A percentile compares a stretch with the other conserved stretches of the same genome.
Conservation (phyloP, 495 filamentous ascomycete genomes). For the Penicillium malachiteum region DNA sequence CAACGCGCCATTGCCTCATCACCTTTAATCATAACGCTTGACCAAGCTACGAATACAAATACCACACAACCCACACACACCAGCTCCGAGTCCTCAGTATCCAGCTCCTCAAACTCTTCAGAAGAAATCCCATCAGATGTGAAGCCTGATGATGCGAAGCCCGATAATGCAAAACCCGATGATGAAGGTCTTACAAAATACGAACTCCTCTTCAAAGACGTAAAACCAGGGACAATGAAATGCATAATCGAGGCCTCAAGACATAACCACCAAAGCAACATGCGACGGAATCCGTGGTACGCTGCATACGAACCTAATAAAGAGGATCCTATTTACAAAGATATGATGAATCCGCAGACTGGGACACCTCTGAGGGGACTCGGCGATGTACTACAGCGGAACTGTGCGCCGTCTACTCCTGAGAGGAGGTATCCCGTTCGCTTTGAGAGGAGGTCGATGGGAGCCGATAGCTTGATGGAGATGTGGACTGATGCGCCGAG, state of each 20-base stretch:
- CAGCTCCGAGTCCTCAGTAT: not conserved
- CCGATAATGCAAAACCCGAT: too few relatives aligned
- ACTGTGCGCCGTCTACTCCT: too few relatives aligned
- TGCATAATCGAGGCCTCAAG: slow-evolving; percentile 27
- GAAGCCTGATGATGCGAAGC: too few relatives aligned
- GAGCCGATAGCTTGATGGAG: slow-evolving; percentile 26
- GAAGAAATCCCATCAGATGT: not conserved
- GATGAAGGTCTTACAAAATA: not conserved
- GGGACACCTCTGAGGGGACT: slow-evolving; percentile 29
- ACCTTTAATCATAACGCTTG: slow-evolving; percentile 26
- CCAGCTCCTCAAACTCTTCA: not conserved
- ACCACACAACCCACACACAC: not conserved
- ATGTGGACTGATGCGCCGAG: slow-evolving; percentile 22
- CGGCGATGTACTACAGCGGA: slow-evolving; percentile 26
- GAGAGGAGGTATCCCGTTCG: too few relatives aligned
- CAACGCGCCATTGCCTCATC: slow-evolving; percentile 33
- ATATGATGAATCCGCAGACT: slow-evolving; percentile 23
- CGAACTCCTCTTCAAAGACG: not conserved
- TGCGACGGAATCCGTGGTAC: slow-evolving; percentile 36
- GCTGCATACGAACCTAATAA: slow-evolving; percentile 11
- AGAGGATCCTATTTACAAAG: slow-evolving; percentile 18
- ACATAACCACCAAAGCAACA: slow-evolving; percentile 26
- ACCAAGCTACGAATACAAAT: not conserved
- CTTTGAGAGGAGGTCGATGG: slow-evolving; percentile 16
- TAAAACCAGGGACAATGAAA: slow-evolving; percentile 10